Percentiles rank a stretch among this genome's conserved stretches.
Conservation (phyloP, 139 green algal genomes). For the Chlorella sp. region DNA sequence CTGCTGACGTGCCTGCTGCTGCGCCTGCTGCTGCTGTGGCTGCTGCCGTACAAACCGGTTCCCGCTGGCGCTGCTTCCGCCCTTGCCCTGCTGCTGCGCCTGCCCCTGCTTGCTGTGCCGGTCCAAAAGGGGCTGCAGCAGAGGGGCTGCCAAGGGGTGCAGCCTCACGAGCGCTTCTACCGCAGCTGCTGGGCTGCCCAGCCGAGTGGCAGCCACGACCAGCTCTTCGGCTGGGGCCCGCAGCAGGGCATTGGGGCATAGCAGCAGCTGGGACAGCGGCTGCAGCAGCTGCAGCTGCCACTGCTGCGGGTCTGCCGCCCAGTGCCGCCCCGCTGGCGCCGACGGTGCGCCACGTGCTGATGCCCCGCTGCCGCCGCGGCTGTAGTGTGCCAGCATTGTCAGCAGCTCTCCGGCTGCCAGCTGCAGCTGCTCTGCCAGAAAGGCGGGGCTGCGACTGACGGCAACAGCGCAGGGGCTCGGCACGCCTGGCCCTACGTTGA, state of each 20-base stretch:
- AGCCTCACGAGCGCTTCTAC: not conserved
- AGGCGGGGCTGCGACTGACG: not conserved
- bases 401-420: not conserved
- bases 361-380: not conserved
- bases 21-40: not conserved
- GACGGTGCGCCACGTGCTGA: not conserved
- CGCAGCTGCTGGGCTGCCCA: not conserved
- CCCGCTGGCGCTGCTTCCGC: not conserved
- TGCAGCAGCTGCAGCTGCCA: not conserved
- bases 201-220: not conserved
- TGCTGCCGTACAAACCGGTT: conserved; percentile 13
- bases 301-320: not conserved
- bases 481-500: not conserved
- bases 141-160: not conserved
- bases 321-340: not conserved
- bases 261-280: not conserved
- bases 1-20: not conserved
- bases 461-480: not conserved
- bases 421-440: conserved; percentile 23
- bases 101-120: not conserved
- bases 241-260: not conserved
- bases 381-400: not conserved
- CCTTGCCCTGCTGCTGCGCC: not conserved
- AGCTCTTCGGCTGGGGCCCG: not conserved
- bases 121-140: conserved; percentile 20